Conservation (phyloP, 257 asterid genomes). For the Knoxia roxburghii region DNA sequence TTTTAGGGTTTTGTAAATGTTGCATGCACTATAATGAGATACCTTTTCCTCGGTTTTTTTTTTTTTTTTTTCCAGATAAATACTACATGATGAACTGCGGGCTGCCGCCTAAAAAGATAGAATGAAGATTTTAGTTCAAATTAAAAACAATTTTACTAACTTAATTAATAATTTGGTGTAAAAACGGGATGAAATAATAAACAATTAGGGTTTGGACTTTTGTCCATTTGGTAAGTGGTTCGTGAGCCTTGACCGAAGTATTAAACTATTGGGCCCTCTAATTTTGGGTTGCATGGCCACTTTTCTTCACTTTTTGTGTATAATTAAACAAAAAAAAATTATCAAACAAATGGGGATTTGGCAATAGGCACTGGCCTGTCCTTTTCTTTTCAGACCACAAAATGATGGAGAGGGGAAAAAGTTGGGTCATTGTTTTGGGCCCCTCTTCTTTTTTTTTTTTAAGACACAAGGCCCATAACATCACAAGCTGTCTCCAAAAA, state of each 20-base stretch:
- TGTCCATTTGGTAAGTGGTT: not conserved
- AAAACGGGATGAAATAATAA: not conserved
- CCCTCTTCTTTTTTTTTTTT: too few species aligned
- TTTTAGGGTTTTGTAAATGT: too few species aligned
- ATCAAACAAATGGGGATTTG: not conserved
- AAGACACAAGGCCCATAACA: not conserved
- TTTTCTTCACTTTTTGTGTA: not conserved
- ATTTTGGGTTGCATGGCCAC: not conserved
- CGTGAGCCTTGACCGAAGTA: not conserved
- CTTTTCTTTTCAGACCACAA: slow-evolving; percentile 15
- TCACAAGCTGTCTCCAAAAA: slow-evolving; percentile 15
- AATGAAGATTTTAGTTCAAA: too few species aligned
- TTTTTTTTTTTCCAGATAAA: not conserved
- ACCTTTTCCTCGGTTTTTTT: not conserved
- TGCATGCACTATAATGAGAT: not conserved
- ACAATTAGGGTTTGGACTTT: not conserved
- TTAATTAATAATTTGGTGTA: too few species aligned
- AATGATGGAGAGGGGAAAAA: not conserved
- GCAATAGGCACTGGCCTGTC: not conserved
- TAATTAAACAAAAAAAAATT: too few species aligned
- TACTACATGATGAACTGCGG: too few species aligned
- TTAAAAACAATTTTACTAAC: too few species aligned
- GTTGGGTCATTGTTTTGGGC: not conserved
- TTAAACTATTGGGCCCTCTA: not conserved
- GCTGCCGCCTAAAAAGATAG: too few species aligned